Evolutionary conservation across 148 eudicot species (phyloP), one percentile per base, ranked within the genome.

Genomic region (Simmondsia chinensis): DNA sequence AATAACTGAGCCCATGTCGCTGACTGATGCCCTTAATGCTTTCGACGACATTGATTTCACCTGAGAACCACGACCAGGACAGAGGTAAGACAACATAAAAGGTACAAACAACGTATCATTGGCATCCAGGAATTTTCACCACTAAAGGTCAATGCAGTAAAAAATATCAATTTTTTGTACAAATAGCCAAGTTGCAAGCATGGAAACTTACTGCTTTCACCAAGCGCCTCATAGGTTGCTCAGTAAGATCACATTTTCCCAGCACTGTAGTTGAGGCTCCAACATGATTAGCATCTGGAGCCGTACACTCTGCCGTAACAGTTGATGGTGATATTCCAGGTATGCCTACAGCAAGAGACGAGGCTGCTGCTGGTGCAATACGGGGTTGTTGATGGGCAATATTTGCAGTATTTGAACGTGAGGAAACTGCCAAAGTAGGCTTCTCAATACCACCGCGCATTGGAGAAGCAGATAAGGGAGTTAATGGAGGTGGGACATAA

Each of bases 251-350:
- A 25, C 87, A 72, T 66, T 74, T 89, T 27, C 87, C 87, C 54
- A 87, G 60, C 47, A 77, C 60, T 70, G 48, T 59, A 41, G 74
- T 44, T 26, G 81, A 41, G 45, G 58, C 58, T 65, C 46, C 68
- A 36, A 59, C 87, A 54, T 73, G 82, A 49, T 63, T 60, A 32
- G 74, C 82, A 62, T 89, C 97, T 21, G 79, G 66, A 46, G 63
- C 71, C 31, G 73, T 50, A 53, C 81, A 84, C 65, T 89, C 95
- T 29, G 79, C 87, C 30, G 84, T 76, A 62, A 89, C 69, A 55
- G 97, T 95, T 39, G 97, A 84, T 24, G 97, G 87, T 15, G 97
- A 89, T 69, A 89, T 79, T 31, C 95, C 97, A 57, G 97, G 97
- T 53, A 95, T 89, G 22, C 95, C 95, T 56, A 84, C 84, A 20